These are phyloP conservation scores for Phalaenopsis aphrodite DNA, from an alignment of 106 monocot genomes.

Conservation along the genomic window DNA sequence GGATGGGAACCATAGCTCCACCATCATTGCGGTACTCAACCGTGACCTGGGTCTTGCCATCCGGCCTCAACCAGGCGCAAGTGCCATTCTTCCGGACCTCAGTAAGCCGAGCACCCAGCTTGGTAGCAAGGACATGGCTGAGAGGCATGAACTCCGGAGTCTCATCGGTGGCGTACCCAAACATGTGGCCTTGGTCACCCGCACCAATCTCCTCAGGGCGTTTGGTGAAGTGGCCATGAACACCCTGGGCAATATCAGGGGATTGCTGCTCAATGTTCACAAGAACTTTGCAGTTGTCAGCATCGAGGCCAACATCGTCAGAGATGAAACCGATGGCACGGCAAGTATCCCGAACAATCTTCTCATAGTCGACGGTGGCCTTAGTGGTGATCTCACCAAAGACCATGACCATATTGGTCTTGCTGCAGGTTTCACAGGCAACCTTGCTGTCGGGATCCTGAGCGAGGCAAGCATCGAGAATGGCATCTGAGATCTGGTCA, in stretches of 20 bases:
- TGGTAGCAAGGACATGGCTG: constrained; percentile 22
- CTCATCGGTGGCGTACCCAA: constrained; percentile 23
- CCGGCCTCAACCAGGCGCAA: constrained; percentile 22
- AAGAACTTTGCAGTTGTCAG: constrained; percentile 22
- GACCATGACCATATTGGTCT: constrained; percentile 28
- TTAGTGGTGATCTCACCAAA: constrained; percentile 27
- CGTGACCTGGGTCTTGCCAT: constrained; percentile 26
- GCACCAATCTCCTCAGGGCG: constrained; percentile 24
- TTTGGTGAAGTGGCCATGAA: constrained; percentile 28
- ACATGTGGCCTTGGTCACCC: constrained; percentile 30
- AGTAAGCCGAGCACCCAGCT: constrained; percentile 14
- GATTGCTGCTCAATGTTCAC: constrained; percentile 23
- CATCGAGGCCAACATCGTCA: constrained; percentile 18
- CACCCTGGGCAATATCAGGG: constrained; percentile 22
- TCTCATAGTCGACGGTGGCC: constrained; percentile 15
- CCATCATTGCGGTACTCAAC: constrained; percentile 17
- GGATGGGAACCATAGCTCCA: constrained; percentile 21
- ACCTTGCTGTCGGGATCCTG: constrained; percentile 27
- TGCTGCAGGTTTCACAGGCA: constrained; percentile 22
- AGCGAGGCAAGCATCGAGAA: constrained; percentile 22
- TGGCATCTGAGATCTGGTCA: constrained; percentile 23
- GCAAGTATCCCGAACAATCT: constrained; percentile 25
- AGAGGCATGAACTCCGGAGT: constrained; percentile 24
- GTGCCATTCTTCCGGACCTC: constrained; percentile 24
- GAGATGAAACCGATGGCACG: constrained; percentile 17